A percentile compares a stretch with the other conserved stretches of the same genome.
These are phyloP conservation scores for Persicaria tinctoria DNA, from an alignment of 148 eudicot genomes.

Conservation along the genomic window DNA sequence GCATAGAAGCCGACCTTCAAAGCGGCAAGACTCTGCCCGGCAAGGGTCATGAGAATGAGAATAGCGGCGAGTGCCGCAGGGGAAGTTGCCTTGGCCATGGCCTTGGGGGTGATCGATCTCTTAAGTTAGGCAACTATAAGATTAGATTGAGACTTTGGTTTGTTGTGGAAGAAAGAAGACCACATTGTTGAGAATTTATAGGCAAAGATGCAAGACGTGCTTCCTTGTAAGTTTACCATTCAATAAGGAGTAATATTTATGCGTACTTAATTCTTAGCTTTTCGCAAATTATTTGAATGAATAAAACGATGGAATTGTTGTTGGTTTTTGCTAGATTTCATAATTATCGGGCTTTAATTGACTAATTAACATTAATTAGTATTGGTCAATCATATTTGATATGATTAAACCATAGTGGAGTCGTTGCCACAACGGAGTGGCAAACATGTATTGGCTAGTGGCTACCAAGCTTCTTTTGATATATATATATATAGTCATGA, in stretches of 20 bases:
- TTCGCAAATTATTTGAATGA: background rate
- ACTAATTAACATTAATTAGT: background rate
- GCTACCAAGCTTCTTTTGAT: no score
- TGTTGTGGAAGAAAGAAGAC: background rate
- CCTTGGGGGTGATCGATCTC: background rate
- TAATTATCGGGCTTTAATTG: background rate
- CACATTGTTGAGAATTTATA: background rate
- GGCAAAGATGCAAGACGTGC: background rate
- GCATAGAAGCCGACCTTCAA: slow-evolving; percentile 34
- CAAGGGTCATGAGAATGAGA: slow-evolving; percentile 22
- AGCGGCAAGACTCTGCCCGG: slow-evolving; percentile 16
- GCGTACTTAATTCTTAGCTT: background rate
- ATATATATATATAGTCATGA: no score
- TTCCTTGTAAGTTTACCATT: background rate
- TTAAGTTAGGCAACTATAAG: background rate
- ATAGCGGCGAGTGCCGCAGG: slow-evolving; percentile 16
- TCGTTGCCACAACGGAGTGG: no score
- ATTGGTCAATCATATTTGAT: background rate
- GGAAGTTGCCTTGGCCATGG: background rate
- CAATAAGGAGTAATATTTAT: background rate
- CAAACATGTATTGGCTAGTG: no score
- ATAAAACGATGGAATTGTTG: background rate
- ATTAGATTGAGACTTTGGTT: background rate
- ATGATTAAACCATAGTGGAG: no score
- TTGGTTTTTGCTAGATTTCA: background rate